Evolutionary conservation across 306 rosid genomes (phyloP), one percentile per base, ranked within the genome.

Genomic region (Mimosa pudica): DNA sequence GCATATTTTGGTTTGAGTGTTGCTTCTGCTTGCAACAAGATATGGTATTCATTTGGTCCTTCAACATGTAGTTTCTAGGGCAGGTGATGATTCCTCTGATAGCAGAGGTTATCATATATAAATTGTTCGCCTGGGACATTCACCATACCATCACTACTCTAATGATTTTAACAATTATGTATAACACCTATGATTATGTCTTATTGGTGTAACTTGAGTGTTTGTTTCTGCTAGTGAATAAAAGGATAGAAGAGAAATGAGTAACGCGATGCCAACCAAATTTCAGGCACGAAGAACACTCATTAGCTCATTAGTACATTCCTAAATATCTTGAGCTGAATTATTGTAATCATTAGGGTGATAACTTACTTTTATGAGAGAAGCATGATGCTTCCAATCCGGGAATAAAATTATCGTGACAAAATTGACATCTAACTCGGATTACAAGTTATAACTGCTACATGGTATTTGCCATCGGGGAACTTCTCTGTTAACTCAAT

Each of bases 361-460:
- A 57, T 45, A 69, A 67, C 54, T 70, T 16, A 5, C 65, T 60
- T 44, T 30, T 35, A 30, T 2, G 33, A 62, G 14, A 6, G 24
- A 30, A 69, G 58, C 51, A 70, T 6, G 62, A 2, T 20, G 52
- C 16, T n/a, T 64, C 30, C 76, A 36, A 82, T 78, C 35, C 16
- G 48, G 65, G 58, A 70, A 79, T 61, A 54, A 68, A 38, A 62
- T 77, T 47, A 71, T 30, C 71, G 74, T 77, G 36, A 68, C 82
- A 83, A 86, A 82, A 60, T 66, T 73, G 82, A 72, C 65, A 48
- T 30, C 77, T 44, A 73, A 77, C 52, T 86, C 62, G 13, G 72
- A 79, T 58, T 17, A 71, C 66, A 61, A 61, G 41, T 24, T 30
- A 60, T 70, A 71, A 81, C 54, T 79, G 36, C 52, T 82, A 67